Conservation (phyloP, 495 filamentous ascomycete genomes). For the Cercophora newfieldiana region DNA sequence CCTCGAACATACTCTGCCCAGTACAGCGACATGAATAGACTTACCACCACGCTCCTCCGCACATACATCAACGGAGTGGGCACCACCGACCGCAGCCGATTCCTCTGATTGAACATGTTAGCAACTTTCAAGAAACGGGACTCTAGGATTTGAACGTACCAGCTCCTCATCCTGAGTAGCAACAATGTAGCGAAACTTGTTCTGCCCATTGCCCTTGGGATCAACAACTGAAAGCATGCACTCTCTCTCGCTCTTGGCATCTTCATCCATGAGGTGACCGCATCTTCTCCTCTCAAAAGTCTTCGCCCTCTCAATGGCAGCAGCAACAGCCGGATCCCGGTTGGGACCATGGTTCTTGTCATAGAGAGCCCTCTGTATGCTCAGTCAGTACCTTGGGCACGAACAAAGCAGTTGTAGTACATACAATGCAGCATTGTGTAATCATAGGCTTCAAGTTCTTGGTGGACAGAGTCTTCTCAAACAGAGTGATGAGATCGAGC, state of each 20-base stretch:
- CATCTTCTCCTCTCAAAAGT: conserved; percentile 82
- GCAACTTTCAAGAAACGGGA: not conserved
- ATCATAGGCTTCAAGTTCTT: conserved; percentile 73
- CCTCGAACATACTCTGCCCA: not conserved
- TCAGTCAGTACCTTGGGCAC: conserved; percentile 46
- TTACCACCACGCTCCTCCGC: conserved; percentile 81
- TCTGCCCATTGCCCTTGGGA: conserved; percentile 65
- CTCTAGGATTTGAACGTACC: conserved; percentile 19
- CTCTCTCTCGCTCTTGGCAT: conserved; percentile 71
- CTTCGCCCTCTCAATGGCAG: conserved; percentile 68
- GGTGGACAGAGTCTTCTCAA: conserved; percentile 68
- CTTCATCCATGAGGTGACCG: conserved; percentile 78
- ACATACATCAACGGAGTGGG: conserved; percentile 67
- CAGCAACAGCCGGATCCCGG: conserved; percentile 55
- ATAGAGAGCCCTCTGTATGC: conserved; percentile 62
- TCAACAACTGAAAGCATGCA: conserved; percentile 80
- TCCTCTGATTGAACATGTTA: conserved; percentile 20
- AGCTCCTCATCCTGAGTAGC: conserved; percentile 64
- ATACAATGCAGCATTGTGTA: conserved; percentile 46
- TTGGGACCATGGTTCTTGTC: conserved; percentile 50
- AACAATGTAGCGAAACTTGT: conserved; percentile 89
- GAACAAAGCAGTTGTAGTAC: not conserved
- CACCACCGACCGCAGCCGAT: conserved; percentile 33
- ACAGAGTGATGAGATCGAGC: conserved; percentile 67
- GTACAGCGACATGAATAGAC: not conserved